These are phyloP conservation scores for Yamadazyma spencermartinsiae DNA, from an alignment of 1,139 yeast genomes.

Conservation along the genomic window DNA sequence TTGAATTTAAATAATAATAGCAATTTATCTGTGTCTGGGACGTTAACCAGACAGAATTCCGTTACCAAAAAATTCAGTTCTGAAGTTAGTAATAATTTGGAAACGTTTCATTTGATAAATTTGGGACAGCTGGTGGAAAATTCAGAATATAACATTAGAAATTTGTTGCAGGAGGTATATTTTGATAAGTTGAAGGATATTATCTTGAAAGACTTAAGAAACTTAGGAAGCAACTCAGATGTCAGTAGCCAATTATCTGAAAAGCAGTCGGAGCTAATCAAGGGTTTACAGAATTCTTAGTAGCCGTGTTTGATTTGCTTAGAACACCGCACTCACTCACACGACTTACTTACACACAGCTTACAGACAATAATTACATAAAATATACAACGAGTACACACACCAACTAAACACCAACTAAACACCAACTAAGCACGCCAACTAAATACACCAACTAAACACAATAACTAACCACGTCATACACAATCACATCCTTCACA, in stretches of 20 bases:
- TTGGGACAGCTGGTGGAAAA: constrained; percentile 87
- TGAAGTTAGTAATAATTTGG: constrained; percentile 40
- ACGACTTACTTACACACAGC: too few species aligned
- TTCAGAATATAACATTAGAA: constrained; percentile 83
- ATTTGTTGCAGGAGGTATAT: constrained; percentile 87
- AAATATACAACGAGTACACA: too few species aligned
- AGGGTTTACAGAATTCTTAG: constrained; percentile 42
- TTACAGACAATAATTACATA: too few species aligned
- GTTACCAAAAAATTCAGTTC: constrained; percentile 41
- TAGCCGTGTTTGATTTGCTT: too few species aligned
- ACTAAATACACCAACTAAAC: too few species aligned
- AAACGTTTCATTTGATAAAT: constrained; percentile 74
- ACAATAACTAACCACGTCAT: neutral
- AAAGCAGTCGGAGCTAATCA: constrained; percentile 51
- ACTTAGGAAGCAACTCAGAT: constrained; percentile 37
- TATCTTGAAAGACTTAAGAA: constrained; percentile 64
- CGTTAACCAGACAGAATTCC: constrained; percentile 79
- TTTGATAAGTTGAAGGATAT: constrained; percentile 94
- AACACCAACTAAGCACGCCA: too few species aligned
- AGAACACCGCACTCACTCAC: too few species aligned
- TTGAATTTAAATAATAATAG: constrained; percentile 53
- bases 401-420: too few species aligned
- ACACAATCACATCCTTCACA: neutral
- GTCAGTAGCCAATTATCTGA: constrained; percentile 40
- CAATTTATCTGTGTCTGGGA: constrained; percentile 70